Evolutionary conservation across 257 asterid species (phyloP).

Genomic region (Haberlea rhodopensis): DNA sequence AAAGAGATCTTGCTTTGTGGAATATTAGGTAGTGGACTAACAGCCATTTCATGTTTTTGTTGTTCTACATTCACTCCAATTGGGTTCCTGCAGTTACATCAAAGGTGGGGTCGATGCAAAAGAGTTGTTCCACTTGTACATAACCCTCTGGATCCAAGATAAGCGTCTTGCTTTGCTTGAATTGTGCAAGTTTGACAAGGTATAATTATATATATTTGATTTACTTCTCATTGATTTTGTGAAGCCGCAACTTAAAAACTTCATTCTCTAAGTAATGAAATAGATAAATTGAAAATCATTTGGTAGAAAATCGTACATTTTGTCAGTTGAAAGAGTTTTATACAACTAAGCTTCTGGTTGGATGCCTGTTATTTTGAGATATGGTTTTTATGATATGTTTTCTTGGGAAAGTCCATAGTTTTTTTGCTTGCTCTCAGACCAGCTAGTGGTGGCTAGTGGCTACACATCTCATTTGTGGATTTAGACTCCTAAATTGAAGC

Average conservation of each 20-base stretch:
- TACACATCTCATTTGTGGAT: too few species aligned
- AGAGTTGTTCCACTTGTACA: constrained; percentile 73
- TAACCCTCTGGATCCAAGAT: constrained; percentile 82
- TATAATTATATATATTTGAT: constrained; percentile 19
- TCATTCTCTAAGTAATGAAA: neutral
- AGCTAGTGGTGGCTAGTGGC: neutral
- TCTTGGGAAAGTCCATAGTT: neutral
- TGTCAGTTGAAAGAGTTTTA: neutral
- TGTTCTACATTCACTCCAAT: constrained; percentile 15
- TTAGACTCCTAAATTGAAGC: neutral
- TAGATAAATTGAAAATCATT: neutral
- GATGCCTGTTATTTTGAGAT: constrained; percentile 1
- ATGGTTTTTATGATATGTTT: neutral
- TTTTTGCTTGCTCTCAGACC: neutral
- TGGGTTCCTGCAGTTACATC: constrained; percentile 53
- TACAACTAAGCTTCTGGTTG: neutral
- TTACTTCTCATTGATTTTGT: neutral
- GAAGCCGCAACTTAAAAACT: neutral
- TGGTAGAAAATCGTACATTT: too few species aligned
- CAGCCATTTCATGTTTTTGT: constrained; percentile 1
- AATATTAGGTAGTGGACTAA: constrained; percentile 51
- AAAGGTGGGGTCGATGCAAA: constrained; percentile 93
- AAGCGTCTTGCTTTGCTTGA: constrained; percentile 78
- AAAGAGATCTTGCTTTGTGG: constrained; percentile 80
- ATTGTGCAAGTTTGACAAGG: constrained; percentile 85